Evolutionary conservation across 1,284 basidiomycete genomes (phyloP), one percentile per base, ranked within the genome.

Genomic region (Rhizoctonia solani): DNA sequence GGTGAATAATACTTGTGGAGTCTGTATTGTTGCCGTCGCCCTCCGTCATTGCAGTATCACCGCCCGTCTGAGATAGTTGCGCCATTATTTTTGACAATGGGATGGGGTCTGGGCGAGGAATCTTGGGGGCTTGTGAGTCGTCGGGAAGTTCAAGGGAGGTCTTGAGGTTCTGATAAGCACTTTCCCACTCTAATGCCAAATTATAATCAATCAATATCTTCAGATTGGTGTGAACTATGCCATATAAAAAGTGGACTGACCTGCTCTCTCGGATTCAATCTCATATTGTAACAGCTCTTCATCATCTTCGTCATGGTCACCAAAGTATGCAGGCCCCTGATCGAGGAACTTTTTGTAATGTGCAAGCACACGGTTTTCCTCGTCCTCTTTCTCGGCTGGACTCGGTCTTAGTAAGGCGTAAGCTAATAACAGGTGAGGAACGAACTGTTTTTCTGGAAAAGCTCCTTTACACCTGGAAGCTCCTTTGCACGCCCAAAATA

Each of bases 401-500:
- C 41, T 4, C 25, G 23, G n/a, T 29, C 49, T 58, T 52, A 54
- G 55, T 25, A 23, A 49, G 34, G 21, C 29, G 25, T 47, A n/a
- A 23, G 3, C 23, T 49, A 47, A 21, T 29, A 37, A 30, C 23
- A 42, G 19, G 21, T 41, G 19, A 25, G n/a, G 30, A 29, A 75
- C 73, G 86, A 84, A 79, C 93, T 89, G 50, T 88, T 86, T 74
- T 88, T 87, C 74, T 88, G 83, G 75, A 99, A 97, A 34, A 99
- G 83, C 79, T 99, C 96, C 70, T 89, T 89, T 3, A 98, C 94
- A 53, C 97, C 96, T 0, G 96, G 97, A 3, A 99, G 82, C 63
- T 98, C 97, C 75, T 95, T 96, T 3, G 96, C 95, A 30, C 96
- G 87, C 56, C 96, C 97, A 79, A 99, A 99, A 78, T 98, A 98